Conservation (phyloP, 129 eudicot species). For the Escallonia rubra region DNA sequence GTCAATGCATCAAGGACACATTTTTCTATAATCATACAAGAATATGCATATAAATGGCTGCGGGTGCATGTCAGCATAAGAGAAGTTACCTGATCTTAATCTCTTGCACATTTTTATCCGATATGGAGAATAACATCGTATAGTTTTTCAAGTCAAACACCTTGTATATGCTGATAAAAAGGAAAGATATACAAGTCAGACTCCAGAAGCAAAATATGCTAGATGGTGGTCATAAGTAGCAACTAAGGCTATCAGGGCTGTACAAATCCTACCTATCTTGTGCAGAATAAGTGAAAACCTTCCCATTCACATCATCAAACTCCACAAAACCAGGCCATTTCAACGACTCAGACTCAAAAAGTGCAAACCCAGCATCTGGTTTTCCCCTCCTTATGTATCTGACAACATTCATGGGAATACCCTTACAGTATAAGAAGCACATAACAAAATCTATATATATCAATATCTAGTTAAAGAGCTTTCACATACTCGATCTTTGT, state of each 20-base stretch:
- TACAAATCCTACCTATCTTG: slow-evolving; percentile 38
- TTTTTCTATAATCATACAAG: no score
- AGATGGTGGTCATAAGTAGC: not conserved
- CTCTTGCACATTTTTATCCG: slow-evolving; percentile 55
- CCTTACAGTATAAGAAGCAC: not conserved
- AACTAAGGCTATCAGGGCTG: not conserved
- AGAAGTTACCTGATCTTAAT: slow-evolving; percentile 42
- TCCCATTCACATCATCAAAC: slow-evolving; percentile 74
- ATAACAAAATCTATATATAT: not conserved
- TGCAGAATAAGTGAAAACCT: slow-evolving; percentile 61
- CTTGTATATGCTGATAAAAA: slow-evolving; percentile 47
- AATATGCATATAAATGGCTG: no score
- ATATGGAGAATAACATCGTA: slow-evolving; percentile 57
- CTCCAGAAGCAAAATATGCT: not conserved
- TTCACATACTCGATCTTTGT: slow-evolving; percentile 54
- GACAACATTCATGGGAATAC: not conserved
- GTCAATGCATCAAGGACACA: no score
- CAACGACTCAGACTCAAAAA: slow-evolving; percentile 64
- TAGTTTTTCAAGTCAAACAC: slow-evolving; percentile 68
- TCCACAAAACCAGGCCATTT: slow-evolving; percentile 87
- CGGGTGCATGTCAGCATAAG: no score
- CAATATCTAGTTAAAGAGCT: not conserved
- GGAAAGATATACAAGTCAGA: not conserved
- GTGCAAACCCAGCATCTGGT: slow-evolving; percentile 66
- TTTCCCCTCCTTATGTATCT: slow-evolving; percentile 58